Base-by-base conservation (phyloP, 108 stramenopile species). In the Fragilaria crotonensis region DNA sequence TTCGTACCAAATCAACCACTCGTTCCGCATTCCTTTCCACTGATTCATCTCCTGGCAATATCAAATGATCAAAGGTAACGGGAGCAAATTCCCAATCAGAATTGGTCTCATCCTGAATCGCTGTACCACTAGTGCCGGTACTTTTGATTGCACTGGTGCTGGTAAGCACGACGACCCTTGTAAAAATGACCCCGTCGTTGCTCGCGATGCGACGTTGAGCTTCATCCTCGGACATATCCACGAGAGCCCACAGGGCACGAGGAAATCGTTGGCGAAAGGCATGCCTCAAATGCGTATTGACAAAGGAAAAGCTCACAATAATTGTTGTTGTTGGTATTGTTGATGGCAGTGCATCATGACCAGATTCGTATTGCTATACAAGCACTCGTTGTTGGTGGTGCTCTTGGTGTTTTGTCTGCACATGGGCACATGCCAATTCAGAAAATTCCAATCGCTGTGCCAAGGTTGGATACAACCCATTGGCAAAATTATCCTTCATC, bases 401-500 rank as follows among this genome's bases (percentile, higher is more conserved):
- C n/a, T 19, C 17, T 25, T 48, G 60, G 3, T 74, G 32, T 45
- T 77, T 25, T 33, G 49, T 26, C 2, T 67, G 52, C 4, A 85
- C 76, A 53, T 81, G 75, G 27, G 67, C 68, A 49, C 80, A 81
- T 4, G 72, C 72, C 17, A 52, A 54, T 4, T 41, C 17, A 2
- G 76, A 72, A 65, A 85, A 85, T 9, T 57, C n/a, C 19, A 21
- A n/a, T 29, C 84, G 52, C 68, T 85, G 67, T 36, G 70, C 30
- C 25, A 79, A 45, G 26, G 84, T 79, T 33, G 84, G 84, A 53
- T 85, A 85, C 0, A 81, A 1, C 80, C 80, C n/a, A 44, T 75
- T 81, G 54, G 72, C 57, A 67, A 85, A 85, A 50, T 85, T 85
- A 45, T 81, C 84, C 30, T 54, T 59, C 84, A 85, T 81, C 68